Evolutionary conservation across 306 rosid species (phyloP).

Genomic region (Vigna nakashimae): DNA sequence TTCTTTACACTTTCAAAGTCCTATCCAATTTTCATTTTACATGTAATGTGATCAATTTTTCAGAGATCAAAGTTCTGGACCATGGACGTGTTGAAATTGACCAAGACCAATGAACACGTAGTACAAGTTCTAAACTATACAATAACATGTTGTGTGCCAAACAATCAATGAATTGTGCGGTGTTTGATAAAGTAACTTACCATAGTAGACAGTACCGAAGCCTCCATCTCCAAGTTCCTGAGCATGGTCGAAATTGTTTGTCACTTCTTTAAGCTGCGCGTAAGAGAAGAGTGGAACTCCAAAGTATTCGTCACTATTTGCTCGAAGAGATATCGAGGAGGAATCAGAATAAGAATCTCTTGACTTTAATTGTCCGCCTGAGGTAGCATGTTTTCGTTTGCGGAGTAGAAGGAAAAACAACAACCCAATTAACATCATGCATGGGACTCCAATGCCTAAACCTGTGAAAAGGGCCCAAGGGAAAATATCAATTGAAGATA

Average conservation of each 20-base stretch:
- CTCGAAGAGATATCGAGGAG: slow-evolving; percentile 23
- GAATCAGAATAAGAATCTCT: slow-evolving; percentile 35
- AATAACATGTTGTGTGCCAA: not conserved
- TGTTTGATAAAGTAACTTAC: slow-evolving; percentile 36
- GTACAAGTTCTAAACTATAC: not conserved
- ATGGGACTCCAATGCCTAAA: slow-evolving; percentile 45
- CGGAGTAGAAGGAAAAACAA: slow-evolving; percentile 28
- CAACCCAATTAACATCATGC: slow-evolving; percentile 32
- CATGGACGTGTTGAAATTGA: not conserved
- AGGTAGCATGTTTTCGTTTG: slow-evolving; percentile 41
- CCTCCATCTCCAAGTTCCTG: slow-evolving; percentile 79
- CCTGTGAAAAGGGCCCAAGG: slow-evolving; percentile 36
- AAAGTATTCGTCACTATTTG: slow-evolving; percentile 26
- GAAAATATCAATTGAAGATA: slow-evolving; percentile 19
- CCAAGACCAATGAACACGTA: not conserved
- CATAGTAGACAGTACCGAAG: slow-evolving; percentile 58
- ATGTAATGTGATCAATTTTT: not conserved
- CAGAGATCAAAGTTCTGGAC: not conserved
- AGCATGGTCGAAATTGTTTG: slow-evolving; percentile 61
- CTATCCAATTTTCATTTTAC: not conserved
- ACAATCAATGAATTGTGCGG: not conserved
- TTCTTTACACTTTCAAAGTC: not conserved
- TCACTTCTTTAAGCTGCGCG: slow-evolving; percentile 61
- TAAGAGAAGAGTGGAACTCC: slow-evolving; percentile 53
- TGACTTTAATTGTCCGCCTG: slow-evolving; percentile 28